Evolutionary conservation across 768 basidiomycete species (phyloP).

Genomic region (Neoboletus brunneissimus): DNA sequence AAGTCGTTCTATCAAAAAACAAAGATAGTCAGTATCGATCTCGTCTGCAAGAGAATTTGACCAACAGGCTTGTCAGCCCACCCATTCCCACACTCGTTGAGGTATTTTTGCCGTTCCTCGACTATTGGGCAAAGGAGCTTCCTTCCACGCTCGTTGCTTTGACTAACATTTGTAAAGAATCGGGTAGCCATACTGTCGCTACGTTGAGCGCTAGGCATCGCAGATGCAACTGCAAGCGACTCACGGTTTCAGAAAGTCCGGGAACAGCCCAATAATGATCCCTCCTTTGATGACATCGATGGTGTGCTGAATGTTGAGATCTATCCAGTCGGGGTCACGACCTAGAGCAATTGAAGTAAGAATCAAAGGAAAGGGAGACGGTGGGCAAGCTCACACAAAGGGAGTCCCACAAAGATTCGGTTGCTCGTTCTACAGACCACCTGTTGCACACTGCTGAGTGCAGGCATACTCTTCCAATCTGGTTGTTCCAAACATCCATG

Average conservation of each 20-base stretch:
- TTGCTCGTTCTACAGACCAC: background rate
- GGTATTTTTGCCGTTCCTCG: conserved; percentile 23
- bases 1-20: conserved; percentile 27
- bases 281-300: background rate
- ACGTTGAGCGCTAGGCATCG: background rate
- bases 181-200: background rate
- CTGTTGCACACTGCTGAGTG: background rate
- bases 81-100: conserved; percentile 21
- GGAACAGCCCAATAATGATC: background rate
- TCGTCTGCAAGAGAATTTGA: background rate
- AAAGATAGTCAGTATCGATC: background rate
- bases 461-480: background rate
- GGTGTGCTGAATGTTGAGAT: background rate
- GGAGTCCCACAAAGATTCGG: background rate
- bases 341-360: background rate
- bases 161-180: background rate
- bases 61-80: conserved; percentile 34
- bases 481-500: background rate
- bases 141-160: background rate
- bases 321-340: background rate
- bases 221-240: background rate
- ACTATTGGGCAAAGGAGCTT: conserved; percentile 15
- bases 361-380: background rate
- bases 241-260: background rate
- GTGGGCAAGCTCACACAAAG: background rate